Base-by-base conservation (phyloP, 495 filamentous ascomycete genomes). In the Xylaria telfairii region DNA sequence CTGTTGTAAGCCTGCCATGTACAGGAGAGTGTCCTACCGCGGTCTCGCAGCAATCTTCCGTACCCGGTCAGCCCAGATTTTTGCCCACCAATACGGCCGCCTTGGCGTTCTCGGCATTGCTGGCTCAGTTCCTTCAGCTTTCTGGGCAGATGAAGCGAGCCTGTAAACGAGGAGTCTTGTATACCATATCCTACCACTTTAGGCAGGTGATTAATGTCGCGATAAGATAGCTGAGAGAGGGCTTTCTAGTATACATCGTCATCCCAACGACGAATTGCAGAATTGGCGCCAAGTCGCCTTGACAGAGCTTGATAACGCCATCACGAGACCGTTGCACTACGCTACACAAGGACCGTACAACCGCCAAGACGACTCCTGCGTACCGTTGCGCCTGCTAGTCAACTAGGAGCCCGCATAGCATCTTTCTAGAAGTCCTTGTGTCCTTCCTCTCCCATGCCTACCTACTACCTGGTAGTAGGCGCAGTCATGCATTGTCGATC, bases 271-370 rank as follows among this genome's bases (percentile, higher is more conserved):
- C 39, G 61, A 64, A 64, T 64, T 47, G 19, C 21, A 65, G 26
- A 21, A 51, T 39, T 24, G 62, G 42, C 62, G 62, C 42, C 62
- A 51, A 65, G 62, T 51, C n/a, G 30, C 15, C 24, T 57, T n/a
- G 65, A 17, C 21, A 42, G 62, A 67, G 65, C 49, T 67, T 67
- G 65, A 67, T 67, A 56, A 67, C 65, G 34, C 65, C 65, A 42
- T 67, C 65, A 67, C 47, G 65, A 67, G 32, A 56, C 15, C 10
- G 34, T 44, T 49, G 62, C 19, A 6, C 24, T 24, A 21, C 19
- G 24, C 53, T 15, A 15, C 59, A 28, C 28, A 44, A 39, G 46
- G 21, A 49, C 28, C 3, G 7, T 12, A 56, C 65, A 19, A 34
- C 65, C 49, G 37, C 47, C 47, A 67, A 67, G 65, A 6, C 34